phyloP scores from a whole-genome alignment of 2,329 filamentous ascomycete species.

The Colletotrichum sp. region DNA sequence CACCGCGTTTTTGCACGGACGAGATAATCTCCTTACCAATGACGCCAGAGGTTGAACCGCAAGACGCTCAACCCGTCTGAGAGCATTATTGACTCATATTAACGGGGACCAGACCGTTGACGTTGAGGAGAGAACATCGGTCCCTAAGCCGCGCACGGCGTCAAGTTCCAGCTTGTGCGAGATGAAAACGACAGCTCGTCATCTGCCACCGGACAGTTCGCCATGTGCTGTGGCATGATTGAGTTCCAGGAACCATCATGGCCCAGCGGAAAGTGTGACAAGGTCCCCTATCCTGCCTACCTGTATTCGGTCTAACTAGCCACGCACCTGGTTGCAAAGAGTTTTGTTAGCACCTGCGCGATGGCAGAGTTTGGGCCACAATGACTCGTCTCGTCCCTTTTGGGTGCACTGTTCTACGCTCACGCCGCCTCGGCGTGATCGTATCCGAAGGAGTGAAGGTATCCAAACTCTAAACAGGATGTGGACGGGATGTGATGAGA shows the following conservation, averaged over 20 bases:
- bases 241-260: constrained; percentile 8
- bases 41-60: not conserved
- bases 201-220: constrained; percentile 1
- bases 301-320: not conserved
- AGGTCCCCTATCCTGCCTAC: not conserved
- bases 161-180: constrained; percentile 1
- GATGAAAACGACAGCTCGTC: constrained; percentile 2
- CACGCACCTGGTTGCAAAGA: not conserved
- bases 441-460: constrained; percentile 13
- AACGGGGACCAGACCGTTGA: not conserved
- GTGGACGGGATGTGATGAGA: not conserved
- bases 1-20: not conserved
- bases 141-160: not conserved
- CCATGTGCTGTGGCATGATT: not conserved
- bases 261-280: not conserved
- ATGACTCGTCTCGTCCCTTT: constrained; percentile 13
- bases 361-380: constrained; percentile 3
- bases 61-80: not conserved
- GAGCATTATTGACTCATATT: not conserved
- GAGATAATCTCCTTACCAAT: not conserved
- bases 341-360: not conserved
- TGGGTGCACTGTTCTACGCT: not conserved
- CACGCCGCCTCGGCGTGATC: constrained; percentile 20
- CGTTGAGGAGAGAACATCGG: not conserved
- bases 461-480: constrained; percentile 4